Conservation (phyloP, 2,329 filamentous ascomycete genomes). For the Neocatenulostroma microsporum region DNA sequence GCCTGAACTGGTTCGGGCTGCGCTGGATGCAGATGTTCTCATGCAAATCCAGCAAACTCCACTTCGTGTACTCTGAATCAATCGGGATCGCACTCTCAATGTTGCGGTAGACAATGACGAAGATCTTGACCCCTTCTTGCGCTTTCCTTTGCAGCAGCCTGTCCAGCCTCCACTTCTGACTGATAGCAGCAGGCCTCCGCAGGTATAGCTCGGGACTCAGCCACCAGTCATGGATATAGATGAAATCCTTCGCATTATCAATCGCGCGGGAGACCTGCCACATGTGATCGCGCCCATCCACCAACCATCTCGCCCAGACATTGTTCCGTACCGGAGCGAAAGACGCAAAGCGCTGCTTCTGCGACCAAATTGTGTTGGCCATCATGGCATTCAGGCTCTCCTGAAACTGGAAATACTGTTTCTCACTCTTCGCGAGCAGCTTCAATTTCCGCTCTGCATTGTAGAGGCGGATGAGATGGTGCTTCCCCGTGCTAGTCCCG, state of each 20-base stretch:
- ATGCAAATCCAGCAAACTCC: constrained; percentile 87
- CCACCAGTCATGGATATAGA: constrained; percentile 99
- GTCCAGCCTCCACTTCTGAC: constrained; percentile 95
- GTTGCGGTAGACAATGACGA: constrained; percentile 95
- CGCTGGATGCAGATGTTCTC: constrained; percentile 94
- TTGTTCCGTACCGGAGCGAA: constrained; percentile 83
- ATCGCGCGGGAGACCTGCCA: constrained; percentile 98
- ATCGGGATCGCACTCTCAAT: constrained; percentile 96
- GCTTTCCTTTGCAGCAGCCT: constrained; percentile 89
- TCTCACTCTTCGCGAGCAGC: constrained; percentile 82
- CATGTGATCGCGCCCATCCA: constrained; percentile 97
- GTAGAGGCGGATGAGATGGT: constrained; percentile 78
- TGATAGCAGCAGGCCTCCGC: constrained; percentile 86
- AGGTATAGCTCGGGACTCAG: constrained; percentile 93
- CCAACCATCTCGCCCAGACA: constrained; percentile 91
- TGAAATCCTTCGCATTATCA: constrained; percentile 93
- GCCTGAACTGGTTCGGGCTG: constrained; percentile 94
- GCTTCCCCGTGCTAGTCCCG: constrained; percentile 53
- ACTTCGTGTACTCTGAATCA: constrained; percentile 97
- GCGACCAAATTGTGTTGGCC: constrained; percentile 71
- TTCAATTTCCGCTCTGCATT: constrained; percentile 92
- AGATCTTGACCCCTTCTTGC: constrained; percentile 90
- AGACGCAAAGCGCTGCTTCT: constrained; percentile 79
- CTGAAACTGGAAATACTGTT: constrained; percentile 83
- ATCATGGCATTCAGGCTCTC: constrained; percentile 86